phyloP scores from a whole-genome alignment of 1,284 basidiomycete species.

The Ceratobasidium sp. region DNA sequence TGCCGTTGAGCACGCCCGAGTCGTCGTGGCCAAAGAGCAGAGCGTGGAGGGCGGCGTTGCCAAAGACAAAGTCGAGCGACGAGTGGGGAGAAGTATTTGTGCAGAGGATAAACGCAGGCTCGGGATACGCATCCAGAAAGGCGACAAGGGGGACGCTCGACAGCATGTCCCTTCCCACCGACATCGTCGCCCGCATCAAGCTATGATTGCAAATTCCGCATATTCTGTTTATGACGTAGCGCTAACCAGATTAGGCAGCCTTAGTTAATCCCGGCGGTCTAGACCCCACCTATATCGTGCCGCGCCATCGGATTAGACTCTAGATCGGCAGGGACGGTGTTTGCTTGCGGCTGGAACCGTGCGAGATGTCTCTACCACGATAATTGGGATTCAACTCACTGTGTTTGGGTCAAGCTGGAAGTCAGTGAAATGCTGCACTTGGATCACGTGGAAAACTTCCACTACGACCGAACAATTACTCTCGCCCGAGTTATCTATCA shows the following conservation, averaged over 20 bases:
- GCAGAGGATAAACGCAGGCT: slow-evolving; percentile 20
- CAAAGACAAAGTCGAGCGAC: slow-evolving; percentile 9
- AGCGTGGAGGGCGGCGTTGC: slow-evolving; percentile 8
- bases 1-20: background rate
- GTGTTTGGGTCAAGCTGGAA: too few species aligned
- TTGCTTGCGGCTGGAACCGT: too few species aligned
- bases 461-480: too few species aligned
- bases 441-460: too few species aligned
- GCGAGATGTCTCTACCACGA: too few species aligned
- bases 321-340: too few species aligned
- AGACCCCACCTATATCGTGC: too few species aligned
- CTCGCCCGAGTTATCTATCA: too few species aligned
- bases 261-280: too few species aligned
- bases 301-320: too few species aligned
- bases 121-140: slow-evolving; percentile 27
- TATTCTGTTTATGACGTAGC: background rate
- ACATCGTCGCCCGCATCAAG: background rate
- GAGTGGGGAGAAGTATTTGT: background rate
- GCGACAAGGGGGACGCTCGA: background rate
- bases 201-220: background rate
- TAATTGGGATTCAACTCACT: too few species aligned
- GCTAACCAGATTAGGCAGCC: background rate
- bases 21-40: slow-evolving; percentile 25
- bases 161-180: slow-evolving; percentile 2
- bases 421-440: too few species aligned